A percentile compares a stretch with the other conserved stretches of the same genome.
Evolutionary conservation across 1,139 yeast genomes (phyloP).

Genomic region (Debaryomycetaceae sp.): DNA sequence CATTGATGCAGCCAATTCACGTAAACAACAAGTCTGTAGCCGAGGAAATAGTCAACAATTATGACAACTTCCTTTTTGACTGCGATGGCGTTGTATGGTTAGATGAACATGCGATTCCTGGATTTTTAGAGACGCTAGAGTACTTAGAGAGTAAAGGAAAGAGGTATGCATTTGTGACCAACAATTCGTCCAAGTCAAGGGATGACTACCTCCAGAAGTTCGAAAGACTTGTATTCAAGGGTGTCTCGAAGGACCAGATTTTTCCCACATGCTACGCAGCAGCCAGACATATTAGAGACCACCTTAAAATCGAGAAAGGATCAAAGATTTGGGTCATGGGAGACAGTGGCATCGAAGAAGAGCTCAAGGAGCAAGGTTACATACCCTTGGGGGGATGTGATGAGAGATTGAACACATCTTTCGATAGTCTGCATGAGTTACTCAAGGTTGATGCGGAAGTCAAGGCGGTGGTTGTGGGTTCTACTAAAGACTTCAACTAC

Average conservation of each 20-base stretch:
- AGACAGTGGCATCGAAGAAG: constrained; percentile 76
- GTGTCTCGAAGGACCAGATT: constrained; percentile 25
- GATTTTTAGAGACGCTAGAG: constrained; percentile 63
- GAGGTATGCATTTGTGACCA: constrained; percentile 35
- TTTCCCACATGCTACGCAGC: constrained; percentile 43
- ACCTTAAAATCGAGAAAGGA: constrained; percentile 22
- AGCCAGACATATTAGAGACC: constrained; percentile 22
- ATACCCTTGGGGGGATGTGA: constrained; percentile 73
- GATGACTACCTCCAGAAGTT: constrained; percentile 31
- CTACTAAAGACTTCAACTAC: constrained; percentile 37
- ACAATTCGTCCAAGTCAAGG: constrained; percentile 39
- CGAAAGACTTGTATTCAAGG: constrained; percentile 27
- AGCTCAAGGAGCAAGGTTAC: constrained; percentile 65
- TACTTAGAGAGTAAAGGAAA: constrained; percentile 42
- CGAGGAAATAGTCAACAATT: constrained; percentile 51
- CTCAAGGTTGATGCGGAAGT: constrained; percentile 41
- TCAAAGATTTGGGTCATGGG: constrained; percentile 83
- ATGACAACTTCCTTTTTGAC: constrained; percentile 84
- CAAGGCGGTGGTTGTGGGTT: constrained; percentile 40
- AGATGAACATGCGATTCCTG: constrained; percentile 71
- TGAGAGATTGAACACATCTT: constrained; percentile 24
- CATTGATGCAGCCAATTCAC: not conserved
- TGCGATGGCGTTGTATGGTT: constrained; percentile 96
- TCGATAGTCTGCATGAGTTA: constrained; percentile 44
- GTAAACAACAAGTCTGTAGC: constrained; percentile 39